Evolutionary conservation across 75 land plant species (phyloP).

Genomic region (Pinus tabuliformis): DNA sequence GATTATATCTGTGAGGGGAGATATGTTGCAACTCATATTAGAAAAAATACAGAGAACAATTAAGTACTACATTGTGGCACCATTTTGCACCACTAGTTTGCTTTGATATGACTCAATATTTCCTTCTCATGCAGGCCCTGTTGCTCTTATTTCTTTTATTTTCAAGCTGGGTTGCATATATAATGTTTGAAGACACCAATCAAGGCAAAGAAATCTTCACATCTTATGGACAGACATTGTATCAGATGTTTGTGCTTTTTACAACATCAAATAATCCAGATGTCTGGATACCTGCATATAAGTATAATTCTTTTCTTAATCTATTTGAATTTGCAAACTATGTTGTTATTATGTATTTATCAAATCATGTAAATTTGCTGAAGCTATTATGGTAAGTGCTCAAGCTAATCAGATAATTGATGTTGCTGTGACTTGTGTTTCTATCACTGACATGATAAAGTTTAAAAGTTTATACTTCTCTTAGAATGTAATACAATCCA

Average conservation of each 20-base stretch:
- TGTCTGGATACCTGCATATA: conserved; percentile 95
- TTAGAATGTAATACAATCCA: background rate
- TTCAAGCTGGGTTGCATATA: conserved; percentile 86
- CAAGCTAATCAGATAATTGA: background rate
- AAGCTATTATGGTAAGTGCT: background rate
- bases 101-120: background rate
- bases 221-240: conserved; percentile 68
- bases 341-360: background rate
- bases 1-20: no score
- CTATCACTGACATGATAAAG: background rate
- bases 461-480: background rate
- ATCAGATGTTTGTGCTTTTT: conserved; percentile 87
- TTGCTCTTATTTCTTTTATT: conserved; percentile 66
- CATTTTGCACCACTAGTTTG: background rate
- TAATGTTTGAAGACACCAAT: conserved; percentile 85
- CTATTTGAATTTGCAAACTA: background rate
- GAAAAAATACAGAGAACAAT: no score
- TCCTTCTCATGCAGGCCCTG: conserved; percentile 61
- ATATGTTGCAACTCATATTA: no score
- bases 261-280: conserved; percentile 96
- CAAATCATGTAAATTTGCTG: background rate
- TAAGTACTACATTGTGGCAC: no score
- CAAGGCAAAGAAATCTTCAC: conserved; percentile 71
- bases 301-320: conserved; percentile 40
- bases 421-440: background rate